phyloP scores from a whole-genome alignment of 768 basidiomycete species.

The Suillus weaverae region DNA sequence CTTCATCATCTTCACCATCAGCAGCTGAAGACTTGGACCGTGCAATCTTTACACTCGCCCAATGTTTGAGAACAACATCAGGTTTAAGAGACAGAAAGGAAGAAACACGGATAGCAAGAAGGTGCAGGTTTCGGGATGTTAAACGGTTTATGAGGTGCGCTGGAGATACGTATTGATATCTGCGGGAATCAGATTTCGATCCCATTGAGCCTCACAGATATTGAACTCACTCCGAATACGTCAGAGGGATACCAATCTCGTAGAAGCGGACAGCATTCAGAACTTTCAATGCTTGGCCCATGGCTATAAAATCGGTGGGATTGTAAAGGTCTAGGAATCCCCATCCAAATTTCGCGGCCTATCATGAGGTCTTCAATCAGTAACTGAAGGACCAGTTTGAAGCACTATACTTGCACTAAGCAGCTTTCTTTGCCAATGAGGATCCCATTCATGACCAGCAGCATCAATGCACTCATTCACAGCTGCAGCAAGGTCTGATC shows the following conservation, averaged over 20 bases:
- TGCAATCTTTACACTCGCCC: conserved; percentile 92
- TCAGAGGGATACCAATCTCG: conserved; percentile 91
- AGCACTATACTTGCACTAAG: conserved; percentile 59
- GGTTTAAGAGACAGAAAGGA: conserved; percentile 80
- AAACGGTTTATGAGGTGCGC: conserved; percentile 79
- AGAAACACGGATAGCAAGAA: conserved; percentile 90
- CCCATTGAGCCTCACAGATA: not conserved
- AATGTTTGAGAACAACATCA: conserved; percentile 87
- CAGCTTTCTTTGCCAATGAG: conserved; percentile 83
- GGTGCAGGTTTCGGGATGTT: conserved; percentile 84
- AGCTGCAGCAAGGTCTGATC: conserved; percentile 80
- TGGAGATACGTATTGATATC: conserved; percentile 81
- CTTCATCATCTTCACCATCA: conserved; percentile 67
- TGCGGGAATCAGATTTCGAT: conserved; percentile 31
- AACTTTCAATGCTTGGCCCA: conserved; percentile 92
- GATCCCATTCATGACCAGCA: conserved; percentile 90
- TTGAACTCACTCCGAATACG: conserved; percentile 77
- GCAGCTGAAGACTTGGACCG: conserved; percentile 65
- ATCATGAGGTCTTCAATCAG: conserved; percentile 4
- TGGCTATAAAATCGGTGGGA: conserved; percentile 86
- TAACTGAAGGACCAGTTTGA: not conserved
- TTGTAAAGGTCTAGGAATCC: conserved; percentile 93
- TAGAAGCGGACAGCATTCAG: conserved; percentile 90
- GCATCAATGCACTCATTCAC: conserved; percentile 94
- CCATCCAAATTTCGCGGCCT: conserved; percentile 97